Evolutionary conservation across 768 basidiomycete species (phyloP).

Genomic region (Lenzites betulinus): DNA sequence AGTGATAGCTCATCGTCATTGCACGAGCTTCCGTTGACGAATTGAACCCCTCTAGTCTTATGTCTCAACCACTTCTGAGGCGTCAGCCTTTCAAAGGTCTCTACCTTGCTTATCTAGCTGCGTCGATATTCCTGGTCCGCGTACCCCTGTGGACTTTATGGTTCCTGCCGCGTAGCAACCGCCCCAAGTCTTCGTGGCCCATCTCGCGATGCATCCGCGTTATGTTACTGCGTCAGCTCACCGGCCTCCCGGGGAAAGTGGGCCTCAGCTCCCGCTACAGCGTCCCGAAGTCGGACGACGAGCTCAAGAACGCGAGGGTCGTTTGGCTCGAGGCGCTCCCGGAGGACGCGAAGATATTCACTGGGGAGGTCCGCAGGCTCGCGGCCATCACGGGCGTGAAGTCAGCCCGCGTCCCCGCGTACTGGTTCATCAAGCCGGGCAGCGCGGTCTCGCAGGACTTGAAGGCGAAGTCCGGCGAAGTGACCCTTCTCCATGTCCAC

Average conservation of each 20-base stretch:
- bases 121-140: slow-evolving; percentile 9
- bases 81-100: slow-evolving; percentile 21
- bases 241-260: neutral
- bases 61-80: neutral
- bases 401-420: slow-evolving; percentile 20
- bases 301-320: slow-evolving; percentile 7
- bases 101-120: slow-evolving; percentile 13
- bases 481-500: slow-evolving; percentile 16
- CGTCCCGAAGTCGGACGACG: neutral
- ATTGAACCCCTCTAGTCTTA: neutral
- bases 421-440: slow-evolving; percentile 21
- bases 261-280: neutral
- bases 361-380: slow-evolving; percentile 18
- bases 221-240: slow-evolving; percentile 2
- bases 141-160: slow-evolving; percentile 15
- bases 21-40: neutral
- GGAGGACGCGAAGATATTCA: slow-evolving; percentile 26
- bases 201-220: slow-evolving; percentile 14
- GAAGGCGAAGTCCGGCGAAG: slow-evolving; percentile 9
- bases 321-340: slow-evolving; percentile 40
- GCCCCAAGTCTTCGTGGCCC: slow-evolving; percentile 15
- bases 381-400: slow-evolving; percentile 16
- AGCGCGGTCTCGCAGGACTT: neutral
- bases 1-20: neutral
- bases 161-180: slow-evolving; percentile 9